A percentile compares a stretch with the other conserved stretches of the same genome.
Conservation (phyloP, 108 stramenopile species). For the Discostella pseudostelligera region DNA sequence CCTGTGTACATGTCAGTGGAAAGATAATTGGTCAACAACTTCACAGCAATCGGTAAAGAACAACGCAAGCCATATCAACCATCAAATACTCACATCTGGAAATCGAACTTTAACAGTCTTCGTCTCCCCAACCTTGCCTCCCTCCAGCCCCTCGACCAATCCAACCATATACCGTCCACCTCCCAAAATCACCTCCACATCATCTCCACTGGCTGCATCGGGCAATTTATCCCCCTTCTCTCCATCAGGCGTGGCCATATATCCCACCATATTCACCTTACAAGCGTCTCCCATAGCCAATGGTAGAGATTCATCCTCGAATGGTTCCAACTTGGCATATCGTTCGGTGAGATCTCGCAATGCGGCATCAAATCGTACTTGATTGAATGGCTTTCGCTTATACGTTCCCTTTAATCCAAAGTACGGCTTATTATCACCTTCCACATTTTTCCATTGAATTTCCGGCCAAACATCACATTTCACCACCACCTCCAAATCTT, state of each 20-base stretch:
- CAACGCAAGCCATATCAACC: not conserved
- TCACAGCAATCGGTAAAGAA: not conserved
- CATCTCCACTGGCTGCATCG: conserved; percentile 82
- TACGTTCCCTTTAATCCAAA: conserved; percentile 73
- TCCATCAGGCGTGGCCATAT: conserved; percentile 64
- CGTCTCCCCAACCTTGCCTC: conserved; percentile 78
- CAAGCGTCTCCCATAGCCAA: conserved; percentile 82
- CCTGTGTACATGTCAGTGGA: conserved; percentile 23
- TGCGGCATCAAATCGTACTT: conserved; percentile 72
- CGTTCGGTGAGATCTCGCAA: conserved; percentile 75
- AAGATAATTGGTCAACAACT: not conserved
- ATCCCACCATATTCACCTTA: conserved; percentile 85
- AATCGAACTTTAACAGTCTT: conserved; percentile 68
- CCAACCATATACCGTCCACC: conserved; percentile 88
- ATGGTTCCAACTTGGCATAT: conserved; percentile 68
- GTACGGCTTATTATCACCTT: conserved; percentile 70
- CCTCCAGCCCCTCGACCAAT: conserved; percentile 81
- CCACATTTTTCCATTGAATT: conserved; percentile 64
- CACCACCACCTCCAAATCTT: conserved; percentile 62
- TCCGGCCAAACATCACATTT: conserved; percentile 90
- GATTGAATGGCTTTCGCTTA: conserved; percentile 80
- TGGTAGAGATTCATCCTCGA: conserved; percentile 44
- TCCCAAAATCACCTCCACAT: conserved; percentile 81
- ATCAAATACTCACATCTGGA: conserved; percentile 64
- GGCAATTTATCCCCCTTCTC: conserved; percentile 81